phyloP scores from a whole-genome alignment of 2,329 filamentous ascomycete genomes.

The Madurella mycetomatis region DNA sequence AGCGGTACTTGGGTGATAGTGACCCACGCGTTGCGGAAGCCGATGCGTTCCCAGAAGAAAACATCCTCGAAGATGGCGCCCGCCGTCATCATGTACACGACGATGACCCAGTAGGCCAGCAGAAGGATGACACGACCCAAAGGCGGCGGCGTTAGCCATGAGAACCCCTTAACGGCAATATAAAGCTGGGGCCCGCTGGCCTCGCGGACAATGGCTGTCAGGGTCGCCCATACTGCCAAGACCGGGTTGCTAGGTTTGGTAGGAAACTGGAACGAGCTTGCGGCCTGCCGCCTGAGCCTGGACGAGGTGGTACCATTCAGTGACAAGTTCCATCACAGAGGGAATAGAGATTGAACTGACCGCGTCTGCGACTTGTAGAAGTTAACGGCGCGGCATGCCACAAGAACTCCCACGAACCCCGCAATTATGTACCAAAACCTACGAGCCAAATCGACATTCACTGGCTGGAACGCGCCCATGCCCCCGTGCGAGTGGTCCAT shows the following conservation, averaged over 20 bases:
- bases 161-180: conserved; percentile 41
- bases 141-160: conserved; percentile 56
- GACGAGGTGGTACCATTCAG: background rate
- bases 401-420: conserved; percentile 42
- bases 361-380: conserved; percentile 38
- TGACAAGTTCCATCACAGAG: background rate
- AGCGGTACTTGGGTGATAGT: conserved; percentile 61
- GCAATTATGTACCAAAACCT: conserved; percentile 58
- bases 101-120: conserved; percentile 53
- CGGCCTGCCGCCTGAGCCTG: conserved; percentile 45
- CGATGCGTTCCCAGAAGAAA: conserved; percentile 60
- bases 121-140: conserved; percentile 53
- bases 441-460: conserved; percentile 49
- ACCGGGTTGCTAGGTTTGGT: conserved; percentile 46
- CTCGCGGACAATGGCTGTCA: conserved; percentile 55
- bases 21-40: conserved; percentile 65
- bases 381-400: conserved; percentile 41
- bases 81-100: conserved; percentile 54
- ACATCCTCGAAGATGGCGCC: conserved; percentile 47
- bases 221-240: conserved; percentile 53
- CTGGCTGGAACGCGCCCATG: conserved; percentile 38
- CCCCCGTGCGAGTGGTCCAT: conserved; percentile 26
- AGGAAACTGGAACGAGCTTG: conserved; percentile 43
- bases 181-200: conserved; percentile 52
- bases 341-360: conserved; percentile 31